phyloP scores from a whole-genome alignment of 805 yeast species.

The Torulaspora delbrueckii region DNA sequence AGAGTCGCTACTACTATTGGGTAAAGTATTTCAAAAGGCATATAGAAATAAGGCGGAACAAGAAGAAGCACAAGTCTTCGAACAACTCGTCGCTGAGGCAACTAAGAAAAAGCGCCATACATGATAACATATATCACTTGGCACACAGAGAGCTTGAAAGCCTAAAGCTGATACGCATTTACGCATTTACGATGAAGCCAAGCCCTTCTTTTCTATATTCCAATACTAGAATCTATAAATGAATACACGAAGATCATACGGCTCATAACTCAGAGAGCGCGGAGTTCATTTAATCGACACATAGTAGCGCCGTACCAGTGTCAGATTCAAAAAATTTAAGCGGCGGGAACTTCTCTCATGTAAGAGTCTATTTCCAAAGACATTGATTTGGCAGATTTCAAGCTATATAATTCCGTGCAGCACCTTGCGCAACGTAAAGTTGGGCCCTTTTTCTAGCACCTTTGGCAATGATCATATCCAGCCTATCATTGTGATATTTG shows the following conservation, averaged over 20 bases:
- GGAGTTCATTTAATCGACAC: too few species aligned
- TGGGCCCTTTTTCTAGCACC: neutral
- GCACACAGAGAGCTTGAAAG: neutral
- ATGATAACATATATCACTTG: conserved; percentile 1
- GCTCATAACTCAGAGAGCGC: neutral
- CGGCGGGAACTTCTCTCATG: too few species aligned
- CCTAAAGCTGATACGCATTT: neutral
- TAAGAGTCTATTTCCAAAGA: too few species aligned
- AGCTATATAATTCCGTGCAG: neutral
- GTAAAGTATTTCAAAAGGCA: conserved; percentile 55
- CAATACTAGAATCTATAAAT: neutral
- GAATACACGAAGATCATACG: neutral
- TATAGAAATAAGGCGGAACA: conserved; percentile 64
- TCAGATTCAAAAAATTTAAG: too few species aligned
- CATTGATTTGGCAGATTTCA: too few species aligned
- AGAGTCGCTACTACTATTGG: conserved; percentile 54
- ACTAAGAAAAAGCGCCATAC: conserved; percentile 38
- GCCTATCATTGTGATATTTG: conserved; percentile 3
- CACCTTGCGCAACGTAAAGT: neutral
- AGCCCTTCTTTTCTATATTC: neutral
- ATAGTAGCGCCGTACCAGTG: too few species aligned
- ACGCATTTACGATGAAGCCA: neutral
- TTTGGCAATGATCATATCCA: neutral
- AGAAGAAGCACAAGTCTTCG: conserved; percentile 73
- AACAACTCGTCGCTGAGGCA: conserved; percentile 58